Conservation (phyloP, 495 filamentous ascomycete species). For the Aspergillus leporis region DNA sequence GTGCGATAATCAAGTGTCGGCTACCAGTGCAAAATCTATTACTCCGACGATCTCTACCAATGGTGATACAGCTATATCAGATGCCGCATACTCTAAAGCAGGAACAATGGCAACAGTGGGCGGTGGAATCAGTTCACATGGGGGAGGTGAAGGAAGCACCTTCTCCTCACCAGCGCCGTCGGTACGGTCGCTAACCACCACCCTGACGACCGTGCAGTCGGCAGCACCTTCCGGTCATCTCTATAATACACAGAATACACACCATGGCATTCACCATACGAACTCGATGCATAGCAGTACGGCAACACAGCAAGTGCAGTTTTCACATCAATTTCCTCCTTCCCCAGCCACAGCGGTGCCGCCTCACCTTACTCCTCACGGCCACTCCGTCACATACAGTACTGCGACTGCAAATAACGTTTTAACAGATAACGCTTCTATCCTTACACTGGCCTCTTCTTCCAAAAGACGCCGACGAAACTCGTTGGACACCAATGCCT, state of each 20-base stretch:
- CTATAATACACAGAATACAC: constrained; percentile 41
- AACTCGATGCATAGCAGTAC: constrained; percentile 48
- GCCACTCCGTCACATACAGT: constrained; percentile 79
- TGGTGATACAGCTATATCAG: constrained; percentile 69
- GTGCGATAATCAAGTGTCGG: constrained; percentile 58
- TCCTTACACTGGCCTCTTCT: constrained; percentile 93
- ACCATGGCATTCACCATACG: constrained; percentile 42
- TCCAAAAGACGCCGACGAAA: constrained; percentile 86
- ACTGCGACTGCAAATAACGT: constrained; percentile 90
- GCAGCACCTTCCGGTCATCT: constrained; percentile 66
- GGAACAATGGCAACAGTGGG: constrained; percentile 67
- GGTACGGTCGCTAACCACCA: constrained; percentile 88
- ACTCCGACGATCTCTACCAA: constrained; percentile 83
- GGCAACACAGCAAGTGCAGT: constrained; percentile 60
- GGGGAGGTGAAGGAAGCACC: constrained; percentile 76
- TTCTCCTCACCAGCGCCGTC: constrained; percentile 95
- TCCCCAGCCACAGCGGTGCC: constrained; percentile 78
- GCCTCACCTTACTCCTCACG: constrained; percentile 66
- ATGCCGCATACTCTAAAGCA: constrained; percentile 76
- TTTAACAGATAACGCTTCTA: constrained; percentile 91
- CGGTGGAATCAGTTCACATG: constrained; percentile 62
- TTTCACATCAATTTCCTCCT: constrained; percentile 87
- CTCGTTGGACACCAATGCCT: constrained; percentile 94
- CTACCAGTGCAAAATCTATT: constrained; percentile 65
- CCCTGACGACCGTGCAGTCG: constrained; percentile 94